Evolutionary conservation across 1,284 basidiomycete species (phyloP).

Genomic region (Abortiporus biennis): DNA sequence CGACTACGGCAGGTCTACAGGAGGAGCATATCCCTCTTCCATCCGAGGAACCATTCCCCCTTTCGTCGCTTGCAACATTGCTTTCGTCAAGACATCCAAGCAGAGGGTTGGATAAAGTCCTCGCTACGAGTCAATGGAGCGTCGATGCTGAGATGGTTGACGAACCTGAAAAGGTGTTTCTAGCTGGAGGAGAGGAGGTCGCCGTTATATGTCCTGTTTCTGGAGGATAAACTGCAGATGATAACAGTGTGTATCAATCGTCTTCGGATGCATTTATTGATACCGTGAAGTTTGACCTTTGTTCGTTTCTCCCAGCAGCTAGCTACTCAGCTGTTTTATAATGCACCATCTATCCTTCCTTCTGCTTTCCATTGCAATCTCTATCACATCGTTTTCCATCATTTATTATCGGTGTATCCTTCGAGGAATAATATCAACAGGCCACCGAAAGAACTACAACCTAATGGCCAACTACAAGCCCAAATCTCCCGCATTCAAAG

Average conservation of each 20-base stretch:
- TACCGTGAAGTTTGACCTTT: no score
- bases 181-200: conserved; percentile 72
- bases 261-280: not conserved
- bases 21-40: conserved; percentile 44
- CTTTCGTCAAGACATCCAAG: conserved; percentile 49
- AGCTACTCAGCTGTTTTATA: no score
- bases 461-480: no score
- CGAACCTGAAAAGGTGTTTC: conserved; percentile 37
- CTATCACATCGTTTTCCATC: no score
- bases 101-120: conserved; percentile 42
- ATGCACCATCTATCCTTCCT: no score
- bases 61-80: conserved; percentile 45
- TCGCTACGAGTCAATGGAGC: conserved; percentile 66
- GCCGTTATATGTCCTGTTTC: conserved; percentile 80
- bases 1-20: conserved; percentile 55
- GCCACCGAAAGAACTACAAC: no score
- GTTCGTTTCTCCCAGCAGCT: no score
- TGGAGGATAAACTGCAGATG: conserved; percentile 48
- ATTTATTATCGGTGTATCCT: no score
- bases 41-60: conserved; percentile 31
- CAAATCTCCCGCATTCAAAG: conserved; percentile 39
- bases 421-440: no score
- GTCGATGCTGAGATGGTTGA: conserved; percentile 77
- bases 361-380: no score
- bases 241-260: no score